A percentile compares a stretch with the other conserved stretches of the same genome.
Conservation (phyloP, 352 stramenopile species). For the Blastocystis sp. region DNA sequence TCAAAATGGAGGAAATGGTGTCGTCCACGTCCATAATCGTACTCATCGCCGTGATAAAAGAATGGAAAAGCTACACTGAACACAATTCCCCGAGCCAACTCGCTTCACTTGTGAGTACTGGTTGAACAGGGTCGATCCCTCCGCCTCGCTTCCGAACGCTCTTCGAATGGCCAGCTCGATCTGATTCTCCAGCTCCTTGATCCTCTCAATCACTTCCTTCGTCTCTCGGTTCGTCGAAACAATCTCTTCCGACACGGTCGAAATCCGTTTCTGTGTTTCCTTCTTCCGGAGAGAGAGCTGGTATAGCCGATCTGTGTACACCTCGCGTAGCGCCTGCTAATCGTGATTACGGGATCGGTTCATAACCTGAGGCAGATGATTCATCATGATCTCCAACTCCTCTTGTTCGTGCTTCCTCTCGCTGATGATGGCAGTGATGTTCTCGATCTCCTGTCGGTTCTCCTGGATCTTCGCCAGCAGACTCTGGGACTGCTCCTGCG, state of each 20-base stretch:
- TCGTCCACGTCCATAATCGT: constrained; percentile 53
- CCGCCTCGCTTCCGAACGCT: constrained; percentile 30
- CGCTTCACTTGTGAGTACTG: constrained; percentile 47
- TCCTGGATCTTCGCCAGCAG: constrained; percentile 11
- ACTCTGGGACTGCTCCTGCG: constrained; percentile 21
- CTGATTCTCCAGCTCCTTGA: constrained; percentile 18
- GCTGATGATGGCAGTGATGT: constrained; percentile 35
- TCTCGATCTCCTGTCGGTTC: constrained; percentile 52
- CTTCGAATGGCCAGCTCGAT: neutral
- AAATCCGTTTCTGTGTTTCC: neutral
- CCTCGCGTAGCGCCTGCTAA: constrained; percentile 44
- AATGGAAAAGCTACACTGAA: constrained; percentile 57
- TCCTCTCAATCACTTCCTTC: constrained; percentile 6
- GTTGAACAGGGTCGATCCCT: constrained; percentile 54
- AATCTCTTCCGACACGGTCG: constrained; percentile 1
- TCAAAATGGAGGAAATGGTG: constrained; percentile 21
- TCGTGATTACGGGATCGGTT: neutral
- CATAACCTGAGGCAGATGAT: constrained; percentile 3
- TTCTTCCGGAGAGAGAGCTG: constrained; percentile 28
- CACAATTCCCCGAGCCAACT: neutral
- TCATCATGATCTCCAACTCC: constrained; percentile 44
- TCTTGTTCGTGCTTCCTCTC: constrained; percentile 48
- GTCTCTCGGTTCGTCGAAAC: constrained; percentile 10
- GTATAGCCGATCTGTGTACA: constrained; percentile 25
- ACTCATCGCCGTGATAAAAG: constrained; percentile 29